Base-by-base conservation (phyloP, 2,329 filamentous ascomycete species). In the Scedosporium boydii region DNA sequence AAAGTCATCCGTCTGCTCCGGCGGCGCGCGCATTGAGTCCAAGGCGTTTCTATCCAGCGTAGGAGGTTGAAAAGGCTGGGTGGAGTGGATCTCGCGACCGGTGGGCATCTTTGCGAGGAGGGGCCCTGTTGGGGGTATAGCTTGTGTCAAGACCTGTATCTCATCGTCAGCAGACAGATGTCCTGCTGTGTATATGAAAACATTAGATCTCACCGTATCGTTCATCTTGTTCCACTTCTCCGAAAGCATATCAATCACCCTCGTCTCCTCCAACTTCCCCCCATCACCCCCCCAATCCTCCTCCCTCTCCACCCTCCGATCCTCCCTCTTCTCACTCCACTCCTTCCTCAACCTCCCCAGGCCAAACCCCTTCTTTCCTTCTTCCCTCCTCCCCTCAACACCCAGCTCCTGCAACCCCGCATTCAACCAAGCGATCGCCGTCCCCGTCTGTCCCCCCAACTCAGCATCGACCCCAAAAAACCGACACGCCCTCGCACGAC, bases 401-500 rank as follows among this genome's bases (percentile, higher is more conserved):
- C 90, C 91, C 4, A 97, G 76, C 66, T 93, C 88, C 65, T 86
- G 85, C 66, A 88, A 83, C 0, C 89, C 93, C 6, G 89, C 92
- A 51, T 85, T 81, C 56, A 96, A 75, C 92, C 93, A 98, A 0
- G 90, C 92, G 63, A 99, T 90, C 0, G 85, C 95, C 60, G 88
- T 88, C 1, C 93, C 95, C 0, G 88, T 89, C 73, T 93, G 87
- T 0, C 89, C 91, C 1, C 86, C 85, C 10, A 92, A 72, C 70
- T 99, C 95, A 1, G 93, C 89, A 71, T 97, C 92, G 59, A 98
- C 88, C 0, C 87, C 95, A 63, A 97, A 87, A 71, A 98, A 96
- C 1, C 95, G 83, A 70, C 92, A 96, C 0, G 93, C 92, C 67
- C 91, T 92, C 23, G 90, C 93, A 60, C 90, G 84, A 51, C 90